phyloP scores from a whole-genome alignment of 192 early-diverging fungal genomes.

The Linnemannia zychae region DNA sequence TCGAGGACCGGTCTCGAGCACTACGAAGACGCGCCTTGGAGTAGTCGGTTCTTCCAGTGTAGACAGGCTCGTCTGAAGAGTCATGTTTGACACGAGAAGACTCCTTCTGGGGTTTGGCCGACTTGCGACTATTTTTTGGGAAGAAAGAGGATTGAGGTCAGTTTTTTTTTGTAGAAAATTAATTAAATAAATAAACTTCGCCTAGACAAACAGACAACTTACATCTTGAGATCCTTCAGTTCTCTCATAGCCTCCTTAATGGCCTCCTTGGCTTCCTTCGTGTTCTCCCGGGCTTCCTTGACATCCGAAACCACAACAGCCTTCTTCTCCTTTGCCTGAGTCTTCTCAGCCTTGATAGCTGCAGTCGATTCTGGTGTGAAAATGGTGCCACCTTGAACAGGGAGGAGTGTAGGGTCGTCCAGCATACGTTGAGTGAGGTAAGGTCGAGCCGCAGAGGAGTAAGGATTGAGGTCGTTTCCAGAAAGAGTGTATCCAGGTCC shows the following conservation, averaged over 20 bases:
- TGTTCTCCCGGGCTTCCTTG: constrained; percentile 17
- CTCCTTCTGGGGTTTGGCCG: constrained; percentile 32
- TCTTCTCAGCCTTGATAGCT: constrained; percentile 40
- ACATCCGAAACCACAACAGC: constrained; percentile 8
- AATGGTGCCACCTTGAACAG: constrained; percentile 39
- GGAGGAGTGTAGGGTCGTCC: constrained; percentile 37
- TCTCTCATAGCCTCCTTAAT: constrained; percentile 29
- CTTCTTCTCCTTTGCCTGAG: constrained; percentile 36
- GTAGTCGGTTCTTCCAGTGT: constrained; percentile 68
- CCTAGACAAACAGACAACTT: background rate
- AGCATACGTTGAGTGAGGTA: constrained; percentile 68
- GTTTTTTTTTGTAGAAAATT: background rate
- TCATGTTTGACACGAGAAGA: background rate
- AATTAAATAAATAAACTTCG: background rate
- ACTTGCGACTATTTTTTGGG: constrained; percentile 32
- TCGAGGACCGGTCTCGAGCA: constrained; percentile 57
- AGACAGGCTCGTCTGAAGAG: constrained; percentile 33
- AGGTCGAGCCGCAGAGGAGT: constrained; percentile 86
- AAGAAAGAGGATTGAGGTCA: background rate
- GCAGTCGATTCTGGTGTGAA: constrained; percentile 31
- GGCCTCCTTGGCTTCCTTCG: constrained; percentile 15
- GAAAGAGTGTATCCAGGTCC: constrained; percentile 87
- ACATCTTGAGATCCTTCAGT: constrained; percentile 48
- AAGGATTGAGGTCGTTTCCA: constrained; percentile 90
- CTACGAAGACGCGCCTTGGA: constrained; percentile 67